Evolutionary conservation across 805 yeast species (phyloP).

Genomic region (Candida boleticola): DNA sequence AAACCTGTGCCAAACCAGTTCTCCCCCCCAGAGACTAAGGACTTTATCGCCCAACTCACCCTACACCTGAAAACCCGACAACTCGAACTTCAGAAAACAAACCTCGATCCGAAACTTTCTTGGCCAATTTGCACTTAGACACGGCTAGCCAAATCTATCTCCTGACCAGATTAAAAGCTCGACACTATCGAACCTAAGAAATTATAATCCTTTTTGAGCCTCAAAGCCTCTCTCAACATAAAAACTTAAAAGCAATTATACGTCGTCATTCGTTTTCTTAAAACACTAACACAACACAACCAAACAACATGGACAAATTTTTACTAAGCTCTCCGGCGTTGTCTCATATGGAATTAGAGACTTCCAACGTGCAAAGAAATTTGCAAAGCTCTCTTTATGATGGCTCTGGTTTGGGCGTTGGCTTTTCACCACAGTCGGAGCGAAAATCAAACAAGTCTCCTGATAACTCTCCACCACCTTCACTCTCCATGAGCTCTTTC

Average conservation of each 20-base stretch:
- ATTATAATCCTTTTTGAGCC: too few species aligned
- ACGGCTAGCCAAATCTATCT: too few species aligned
- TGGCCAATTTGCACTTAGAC: too few species aligned
- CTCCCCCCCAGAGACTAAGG: too few species aligned
- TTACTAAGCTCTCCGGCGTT: conserved; percentile 38
- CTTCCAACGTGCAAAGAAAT: neutral
- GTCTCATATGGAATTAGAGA: conserved; percentile 4
- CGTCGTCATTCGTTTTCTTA: neutral
- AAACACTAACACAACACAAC: neutral
- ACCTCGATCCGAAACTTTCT: too few species aligned
- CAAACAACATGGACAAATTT: conserved; percentile 31
- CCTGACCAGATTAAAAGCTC: too few species aligned
- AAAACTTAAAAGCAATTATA: neutral
- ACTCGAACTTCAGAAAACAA: too few species aligned
- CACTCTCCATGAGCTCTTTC: neutral
- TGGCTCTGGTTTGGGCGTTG: conserved; percentile 3
- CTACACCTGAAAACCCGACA: too few species aligned
- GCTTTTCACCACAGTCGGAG: conserved; percentile 1
- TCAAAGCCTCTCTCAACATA: too few species aligned
- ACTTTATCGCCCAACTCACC: too few species aligned
- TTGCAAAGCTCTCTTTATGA: neutral
- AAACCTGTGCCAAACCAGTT: too few species aligned
- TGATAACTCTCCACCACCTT: neutral
- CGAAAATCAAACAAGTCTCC: neutral
- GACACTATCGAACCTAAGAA: too few species aligned